These are phyloP conservation scores for Saccharomyces pastorianus DNA, from an alignment of 1,139 yeast species.

Conservation along the genomic window DNA sequence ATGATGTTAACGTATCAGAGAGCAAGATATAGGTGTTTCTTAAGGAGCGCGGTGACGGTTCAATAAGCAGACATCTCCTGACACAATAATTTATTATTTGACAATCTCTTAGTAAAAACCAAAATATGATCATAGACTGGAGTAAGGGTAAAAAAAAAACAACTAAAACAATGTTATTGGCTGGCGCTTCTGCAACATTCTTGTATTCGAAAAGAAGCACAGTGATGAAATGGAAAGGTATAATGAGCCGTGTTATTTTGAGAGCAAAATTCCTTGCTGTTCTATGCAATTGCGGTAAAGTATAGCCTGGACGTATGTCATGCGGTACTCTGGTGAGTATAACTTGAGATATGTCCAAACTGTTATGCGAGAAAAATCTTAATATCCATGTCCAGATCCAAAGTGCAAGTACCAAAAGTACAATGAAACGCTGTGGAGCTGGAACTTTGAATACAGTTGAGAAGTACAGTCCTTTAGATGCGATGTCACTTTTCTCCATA, in stretches of 20 bases:
- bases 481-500: neutral
- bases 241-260: constrained; percentile 25
- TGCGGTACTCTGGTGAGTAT: constrained; percentile 31
- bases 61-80: constrained; percentile 45
- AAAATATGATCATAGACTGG: constrained; percentile 27
- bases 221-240: constrained; percentile 11
- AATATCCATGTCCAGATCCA: constrained; percentile 46
- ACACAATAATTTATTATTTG: constrained; percentile 38
- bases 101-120: constrained; percentile 23
- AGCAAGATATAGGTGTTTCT: constrained; percentile 75
- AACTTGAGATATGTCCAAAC: constrained; percentile 37
- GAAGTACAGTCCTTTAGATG: neutral
- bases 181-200: constrained; percentile 14
- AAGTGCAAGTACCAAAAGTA: constrained; percentile 38
- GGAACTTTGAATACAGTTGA: constrained; percentile 30
- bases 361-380: constrained; percentile 29
- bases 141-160: constrained; percentile 32
- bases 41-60: constrained; percentile 48
- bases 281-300: constrained; percentile 19
- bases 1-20: constrained; percentile 77
- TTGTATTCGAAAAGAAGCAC: constrained; percentile 9
- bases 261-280: constrained; percentile 22
- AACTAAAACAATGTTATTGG: constrained; percentile 3
- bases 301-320: constrained; percentile 22
- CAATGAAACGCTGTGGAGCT: constrained; percentile 41